Percentiles rank a stretch among this genome's conserved stretches.
Conservation (phyloP, 306 rosid species). For the Vigna mungo region DNA sequence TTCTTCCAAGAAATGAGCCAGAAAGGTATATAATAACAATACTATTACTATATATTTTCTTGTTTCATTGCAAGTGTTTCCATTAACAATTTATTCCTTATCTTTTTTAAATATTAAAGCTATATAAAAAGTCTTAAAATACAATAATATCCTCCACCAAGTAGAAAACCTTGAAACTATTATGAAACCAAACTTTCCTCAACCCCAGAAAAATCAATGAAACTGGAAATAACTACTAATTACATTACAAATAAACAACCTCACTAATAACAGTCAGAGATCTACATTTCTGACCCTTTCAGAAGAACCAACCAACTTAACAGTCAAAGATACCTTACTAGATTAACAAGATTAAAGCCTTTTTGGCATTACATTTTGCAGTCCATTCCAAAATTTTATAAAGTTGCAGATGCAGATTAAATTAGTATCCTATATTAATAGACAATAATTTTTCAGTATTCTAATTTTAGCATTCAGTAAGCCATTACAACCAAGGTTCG, state of each 20-base stretch:
- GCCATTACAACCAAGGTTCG: too few species aligned
- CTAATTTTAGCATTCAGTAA: too few species aligned
- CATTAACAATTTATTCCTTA: neutral
- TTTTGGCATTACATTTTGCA: too few species aligned
- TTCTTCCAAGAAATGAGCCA: too few species aligned
- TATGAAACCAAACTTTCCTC: slow-evolving; percentile 10
- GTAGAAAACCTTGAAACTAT: neutral
- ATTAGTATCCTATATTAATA: too few species aligned
- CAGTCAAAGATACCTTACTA: too few species aligned
- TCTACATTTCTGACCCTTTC: neutral
- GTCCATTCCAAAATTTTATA: too few species aligned
- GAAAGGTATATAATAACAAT: too few species aligned
- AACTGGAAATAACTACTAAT: neutral
- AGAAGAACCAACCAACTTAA: neutral
- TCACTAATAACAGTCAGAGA: neutral
- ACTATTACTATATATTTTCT: too few species aligned
- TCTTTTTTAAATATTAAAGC: neutral
- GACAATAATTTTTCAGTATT: too few species aligned
- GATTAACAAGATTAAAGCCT: too few species aligned
- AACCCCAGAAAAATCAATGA: neutral
- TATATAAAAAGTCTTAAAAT: neutral
- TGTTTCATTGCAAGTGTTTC: neutral
- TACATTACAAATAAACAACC: neutral
- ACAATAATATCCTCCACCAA: neutral
- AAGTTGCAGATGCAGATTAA: too few species aligned